phyloP scores from a whole-genome alignment of 441 rosid genomes.

The Hura crepitans region DNA sequence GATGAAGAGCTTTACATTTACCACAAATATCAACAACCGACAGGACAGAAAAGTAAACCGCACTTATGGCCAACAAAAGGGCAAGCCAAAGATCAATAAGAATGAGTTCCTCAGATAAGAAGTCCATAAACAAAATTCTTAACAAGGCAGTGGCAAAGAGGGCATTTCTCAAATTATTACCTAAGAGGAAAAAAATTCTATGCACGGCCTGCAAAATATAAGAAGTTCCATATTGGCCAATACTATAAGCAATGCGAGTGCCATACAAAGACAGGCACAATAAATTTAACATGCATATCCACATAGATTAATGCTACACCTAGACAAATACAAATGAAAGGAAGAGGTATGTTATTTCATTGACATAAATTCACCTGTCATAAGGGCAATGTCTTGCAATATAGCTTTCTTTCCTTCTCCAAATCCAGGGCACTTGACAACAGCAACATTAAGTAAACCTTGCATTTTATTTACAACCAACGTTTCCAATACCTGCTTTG shows the following conservation, averaged over 20 bases:
- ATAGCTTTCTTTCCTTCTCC: conserved; percentile 76
- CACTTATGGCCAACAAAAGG: too few relatives aligned
- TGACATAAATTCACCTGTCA: conserved; percentile 59
- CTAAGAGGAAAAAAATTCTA: background rate
- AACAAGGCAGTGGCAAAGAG: background rate
- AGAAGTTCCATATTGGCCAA: background rate
- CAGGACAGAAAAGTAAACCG: background rate
- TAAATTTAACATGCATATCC: background rate
- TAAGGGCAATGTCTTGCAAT: conserved; percentile 87
- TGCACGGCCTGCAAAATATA: background rate
- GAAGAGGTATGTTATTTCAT: background rate
- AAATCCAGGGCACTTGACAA: conserved; percentile 83
- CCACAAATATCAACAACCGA: background rate
- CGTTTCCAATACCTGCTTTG: conserved; percentile 61
- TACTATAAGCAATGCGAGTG: background rate
- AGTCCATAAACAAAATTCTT: background rate
- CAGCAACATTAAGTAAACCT: conserved; percentile 79
- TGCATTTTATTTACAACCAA: conserved; percentile 65
- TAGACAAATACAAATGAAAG: background rate
- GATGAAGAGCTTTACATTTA: background rate
- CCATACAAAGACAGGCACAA: background rate
- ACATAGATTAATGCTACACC: background rate
- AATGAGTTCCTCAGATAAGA: background rate
- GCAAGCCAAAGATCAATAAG: too few relatives aligned
- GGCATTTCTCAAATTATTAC: background rate